Evolutionary conservation across 305 asterid genomes (phyloP), one percentile per base, ranked within the genome.

Genomic region (Rubia balearica): DNA sequence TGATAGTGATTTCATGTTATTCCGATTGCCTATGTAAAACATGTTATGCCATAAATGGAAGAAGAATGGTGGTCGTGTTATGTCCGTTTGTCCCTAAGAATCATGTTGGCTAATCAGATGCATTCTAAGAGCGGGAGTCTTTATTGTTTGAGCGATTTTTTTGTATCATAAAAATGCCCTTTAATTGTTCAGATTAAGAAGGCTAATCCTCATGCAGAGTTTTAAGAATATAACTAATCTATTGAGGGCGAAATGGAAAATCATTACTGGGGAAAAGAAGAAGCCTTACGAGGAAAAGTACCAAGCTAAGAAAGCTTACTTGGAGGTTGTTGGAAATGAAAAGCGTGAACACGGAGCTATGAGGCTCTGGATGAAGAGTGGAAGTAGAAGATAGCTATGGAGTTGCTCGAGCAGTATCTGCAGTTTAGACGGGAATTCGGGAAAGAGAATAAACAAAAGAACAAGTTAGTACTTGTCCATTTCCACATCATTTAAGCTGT

Each of bases 341-440:
- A 92, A 88, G 72, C 90, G 92, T 8, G 97, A 92, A 75, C 85
- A 71, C 0, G 98, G 88, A 76, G 97, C 96, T 0, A 84, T 92
- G 91, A 86, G 63, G 81, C 93, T 92, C 4, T 73, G 43, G 98
- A 92, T 69, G 98, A 90, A 14, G 98, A 90, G 74, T 96, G 90
- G 74, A 92, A 86, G 63, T 95, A 88, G 73, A 92, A 87, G 81
- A 86, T 88, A 9, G 98, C 98, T 5, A 85, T 92, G 83, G 96
- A 87, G 61, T 80, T 92, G 87, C 93, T 90, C 59, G 95, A 92
- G 41, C 96, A 92, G 63, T 92, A 92, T 55, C 87, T 90, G 63
- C 94, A 82, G 79, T 92, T 84, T 59, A 82, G 81, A 61, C 89
- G 89, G 71, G 96, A 85, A 73, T 79, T 91, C 7, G 88, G 82